Evolutionary conservation across 306 rosid species (phyloP).

Genomic region (Rosa multiflora): DNA sequence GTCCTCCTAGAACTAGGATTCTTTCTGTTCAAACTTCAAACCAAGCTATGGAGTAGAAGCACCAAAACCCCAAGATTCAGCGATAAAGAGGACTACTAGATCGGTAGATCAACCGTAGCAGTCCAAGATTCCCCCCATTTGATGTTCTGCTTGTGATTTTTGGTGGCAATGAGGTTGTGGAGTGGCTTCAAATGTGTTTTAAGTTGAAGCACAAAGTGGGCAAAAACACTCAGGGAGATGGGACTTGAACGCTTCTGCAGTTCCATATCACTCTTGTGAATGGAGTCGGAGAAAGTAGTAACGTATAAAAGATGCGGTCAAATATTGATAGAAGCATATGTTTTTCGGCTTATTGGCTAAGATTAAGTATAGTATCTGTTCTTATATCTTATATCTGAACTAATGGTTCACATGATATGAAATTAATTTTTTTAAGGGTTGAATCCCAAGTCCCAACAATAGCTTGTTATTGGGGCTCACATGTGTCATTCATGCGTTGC

Average conservation of each 20-base stretch:
- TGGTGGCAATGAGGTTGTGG: not conserved
- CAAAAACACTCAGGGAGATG: not conserved
- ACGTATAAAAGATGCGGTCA: not conserved
- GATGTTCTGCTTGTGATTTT: not conserved
- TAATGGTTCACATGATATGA: too few relatives aligned
- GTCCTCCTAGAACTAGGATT: not conserved
- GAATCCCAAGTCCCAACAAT: too few relatives aligned
- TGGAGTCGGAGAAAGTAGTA: not conserved
- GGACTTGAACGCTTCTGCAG: too few relatives aligned
- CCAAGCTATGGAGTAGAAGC: not conserved
- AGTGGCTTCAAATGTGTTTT: not conserved
- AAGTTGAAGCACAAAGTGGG: not conserved
- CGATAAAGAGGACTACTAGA: not conserved
- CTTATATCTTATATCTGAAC: too few relatives aligned
- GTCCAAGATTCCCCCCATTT: not conserved
- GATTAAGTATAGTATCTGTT: conserved; percentile 12
- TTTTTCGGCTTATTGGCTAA: conserved; percentile 12
- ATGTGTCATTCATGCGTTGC: too few relatives aligned
- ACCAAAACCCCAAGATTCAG: not conserved
- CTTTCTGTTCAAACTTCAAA: not conserved
- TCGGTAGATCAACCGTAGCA: not conserved
- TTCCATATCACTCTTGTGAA: not conserved
- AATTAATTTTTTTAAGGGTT: too few relatives aligned
- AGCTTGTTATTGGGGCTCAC: too few relatives aligned
- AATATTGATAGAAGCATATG: fast-evolving